Conservation (phyloP, 2,329 filamentous ascomycete species). For the Fusarium sp. region DNA sequence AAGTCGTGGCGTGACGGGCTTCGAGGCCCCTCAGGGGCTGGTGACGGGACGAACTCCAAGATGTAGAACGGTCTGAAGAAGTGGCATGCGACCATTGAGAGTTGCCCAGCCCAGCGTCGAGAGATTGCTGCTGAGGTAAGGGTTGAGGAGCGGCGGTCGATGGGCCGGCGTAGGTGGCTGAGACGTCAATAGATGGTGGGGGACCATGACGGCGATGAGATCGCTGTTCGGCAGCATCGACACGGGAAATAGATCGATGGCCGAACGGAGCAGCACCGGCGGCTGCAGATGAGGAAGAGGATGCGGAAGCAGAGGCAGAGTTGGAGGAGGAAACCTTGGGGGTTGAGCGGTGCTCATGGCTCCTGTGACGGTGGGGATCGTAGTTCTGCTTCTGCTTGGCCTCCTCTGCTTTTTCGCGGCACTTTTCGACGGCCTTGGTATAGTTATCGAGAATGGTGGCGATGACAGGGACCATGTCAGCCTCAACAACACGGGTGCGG, state of each 20-base stretch:
- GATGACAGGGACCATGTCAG: conserved; percentile 98
- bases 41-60: conserved; percentile 54
- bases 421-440: conserved; percentile 94
- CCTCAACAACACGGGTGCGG: conserved; percentile 93
- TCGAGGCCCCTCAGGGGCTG: conserved; percentile 65
- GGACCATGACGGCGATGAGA: conserved; percentile 80
- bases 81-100: conserved; percentile 40
- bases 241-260: conserved; percentile 61
- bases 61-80: conserved; percentile 39
- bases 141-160: conserved; percentile 46
- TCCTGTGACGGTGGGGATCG: conserved; percentile 63
- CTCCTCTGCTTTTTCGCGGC: conserved; percentile 86
- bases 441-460: conserved; percentile 99
- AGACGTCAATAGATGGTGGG: conserved; percentile 74
- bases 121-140: conserved; percentile 28
- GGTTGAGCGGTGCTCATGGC: conserved; percentile 60
- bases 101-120: conserved; percentile 41
- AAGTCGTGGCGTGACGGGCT: conserved; percentile 60
- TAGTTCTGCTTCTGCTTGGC: conserved; percentile 76
- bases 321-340: conserved; percentile 56
- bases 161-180: conserved; percentile 55
- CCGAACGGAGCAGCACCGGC: conserved; percentile 55
- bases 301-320: conserved; percentile 51
- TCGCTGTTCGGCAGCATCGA: conserved; percentile 69
- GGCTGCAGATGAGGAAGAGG: conserved; percentile 37